A percentile compares a stretch with the other conserved stretches of the same genome.
These are phyloP conservation scores for Saraca asoca DNA, from an alignment of 331 rosid species.

Conservation along the genomic window DNA sequence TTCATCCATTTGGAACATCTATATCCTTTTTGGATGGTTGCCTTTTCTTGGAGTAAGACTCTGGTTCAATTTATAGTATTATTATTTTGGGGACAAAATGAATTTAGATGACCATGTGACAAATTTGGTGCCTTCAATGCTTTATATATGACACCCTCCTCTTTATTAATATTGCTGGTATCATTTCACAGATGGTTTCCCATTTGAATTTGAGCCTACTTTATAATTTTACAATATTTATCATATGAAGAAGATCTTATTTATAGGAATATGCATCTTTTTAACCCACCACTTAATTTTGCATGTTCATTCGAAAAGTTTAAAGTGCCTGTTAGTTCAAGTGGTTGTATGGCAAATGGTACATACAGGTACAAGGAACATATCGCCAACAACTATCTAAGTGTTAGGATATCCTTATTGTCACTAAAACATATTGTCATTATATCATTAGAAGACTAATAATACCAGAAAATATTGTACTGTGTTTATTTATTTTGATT, in stretches of 20 bases:
- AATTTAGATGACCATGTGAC: conserved; percentile 14
- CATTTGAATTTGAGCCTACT: neutral
- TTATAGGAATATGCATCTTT: conserved; percentile 7
- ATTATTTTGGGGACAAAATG: conserved; percentile 17
- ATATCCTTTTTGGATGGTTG: conserved; percentile 76
- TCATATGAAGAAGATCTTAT: conserved; percentile 6
- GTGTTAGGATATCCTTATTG: no score
- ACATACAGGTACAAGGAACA: no score
- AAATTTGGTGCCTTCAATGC: neutral
- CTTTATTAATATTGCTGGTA: conserved; percentile 8
- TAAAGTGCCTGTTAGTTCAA: conserved; percentile 8
- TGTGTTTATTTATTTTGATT: no score
- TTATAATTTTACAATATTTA: conserved; percentile 13
- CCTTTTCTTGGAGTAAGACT: conserved; percentile 65
- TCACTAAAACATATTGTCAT: no score
- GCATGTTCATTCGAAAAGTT: conserved; percentile 8
- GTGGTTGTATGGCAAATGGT: no score
- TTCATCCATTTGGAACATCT: conserved; percentile 69
- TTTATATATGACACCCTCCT: conserved; percentile 6
- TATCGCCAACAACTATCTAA: no score
- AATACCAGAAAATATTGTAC: no score
- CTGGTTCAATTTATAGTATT: conserved; percentile 11
- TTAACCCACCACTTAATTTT: neutral
- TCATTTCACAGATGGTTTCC: conserved; percentile 9
- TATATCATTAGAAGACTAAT: no score